Evolutionary conservation across 129 eudicot genomes (phyloP).

Genomic region (Escallonia rubra): DNA sequence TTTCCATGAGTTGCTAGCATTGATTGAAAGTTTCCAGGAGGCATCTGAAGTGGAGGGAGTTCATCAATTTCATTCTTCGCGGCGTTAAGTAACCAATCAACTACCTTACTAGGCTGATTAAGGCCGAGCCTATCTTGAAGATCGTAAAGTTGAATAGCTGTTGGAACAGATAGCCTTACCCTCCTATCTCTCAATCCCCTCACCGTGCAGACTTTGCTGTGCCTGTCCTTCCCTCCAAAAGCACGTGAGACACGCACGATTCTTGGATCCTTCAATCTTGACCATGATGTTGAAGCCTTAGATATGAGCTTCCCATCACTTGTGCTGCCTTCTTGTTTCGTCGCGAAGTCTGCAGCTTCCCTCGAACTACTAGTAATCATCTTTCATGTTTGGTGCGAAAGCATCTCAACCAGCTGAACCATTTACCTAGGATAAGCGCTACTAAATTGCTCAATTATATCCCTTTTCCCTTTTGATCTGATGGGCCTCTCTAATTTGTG

Average conservation of each 20-base stretch:
- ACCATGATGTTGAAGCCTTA: constrained; percentile 53
- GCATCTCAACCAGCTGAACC: background rate
- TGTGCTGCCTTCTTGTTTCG: constrained; percentile 30
- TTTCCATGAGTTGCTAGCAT: constrained; percentile 20
- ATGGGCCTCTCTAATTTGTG: background rate
- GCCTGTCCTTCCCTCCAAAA: constrained; percentile 89
- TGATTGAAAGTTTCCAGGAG: constrained; percentile 39
- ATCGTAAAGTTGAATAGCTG: constrained; percentile 84
- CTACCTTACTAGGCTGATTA: constrained; percentile 83
- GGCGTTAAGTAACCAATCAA: constrained; percentile 79
- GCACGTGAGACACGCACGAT: constrained; percentile 84
- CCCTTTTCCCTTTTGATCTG: background rate
- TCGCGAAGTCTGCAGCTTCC: constrained; percentile 20
- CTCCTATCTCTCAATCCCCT: constrained; percentile 83
- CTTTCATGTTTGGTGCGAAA: constrained; percentile 17
- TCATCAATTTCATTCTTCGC: constrained; percentile 79
- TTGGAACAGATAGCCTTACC: constrained; percentile 77
- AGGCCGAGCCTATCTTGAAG: constrained; percentile 90
- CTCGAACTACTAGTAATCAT: constrained; percentile 30
- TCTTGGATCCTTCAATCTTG: constrained; percentile 74
- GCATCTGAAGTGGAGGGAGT: constrained; percentile 83
- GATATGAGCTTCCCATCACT: constrained; percentile 16
- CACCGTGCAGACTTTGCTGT: constrained; percentile 89
- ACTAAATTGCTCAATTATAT: background rate
- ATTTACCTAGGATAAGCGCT: background rate